Evolutionary conservation across 2,329 filamentous ascomycete genomes (phyloP).

Genomic region (Cucurbitaria berberidis): DNA sequence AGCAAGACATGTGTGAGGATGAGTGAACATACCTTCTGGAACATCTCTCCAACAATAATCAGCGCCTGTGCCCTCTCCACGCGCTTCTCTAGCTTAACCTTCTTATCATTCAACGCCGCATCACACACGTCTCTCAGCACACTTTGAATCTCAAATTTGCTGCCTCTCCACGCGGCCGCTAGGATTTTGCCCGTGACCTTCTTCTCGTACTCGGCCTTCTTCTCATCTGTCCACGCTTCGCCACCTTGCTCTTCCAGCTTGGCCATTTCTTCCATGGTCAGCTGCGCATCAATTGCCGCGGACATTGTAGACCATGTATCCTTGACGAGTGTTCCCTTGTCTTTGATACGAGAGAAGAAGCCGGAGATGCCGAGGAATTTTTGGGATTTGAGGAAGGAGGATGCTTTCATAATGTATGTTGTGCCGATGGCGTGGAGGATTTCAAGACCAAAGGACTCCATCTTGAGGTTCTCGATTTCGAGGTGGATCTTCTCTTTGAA

Average conservation of each 20-base stretch:
- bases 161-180: slow-evolving; percentile 93
- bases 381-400: slow-evolving; percentile 87
- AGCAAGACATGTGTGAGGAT: neutral
- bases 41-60: slow-evolving; percentile 86
- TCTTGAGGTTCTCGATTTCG: slow-evolving; percentile 97
- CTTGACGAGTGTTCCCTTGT: slow-evolving; percentile 96
- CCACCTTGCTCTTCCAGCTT: slow-evolving; percentile 93
- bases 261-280: slow-evolving; percentile 99
- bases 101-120: slow-evolving; percentile 78
- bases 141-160: slow-evolving; percentile 97
- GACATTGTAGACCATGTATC: slow-evolving; percentile 98
- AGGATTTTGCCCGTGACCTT: slow-evolving; percentile 97
- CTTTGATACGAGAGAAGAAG: slow-evolving; percentile 91
- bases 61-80: slow-evolving; percentile 90
- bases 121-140: slow-evolving; percentile 96
- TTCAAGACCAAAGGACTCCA: slow-evolving; percentile 97
- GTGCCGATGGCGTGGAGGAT: slow-evolving; percentile 94
- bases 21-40: slow-evolving; percentile 72
- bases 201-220: slow-evolving; percentile 92
- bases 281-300: slow-evolving; percentile 93
- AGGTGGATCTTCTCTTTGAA: slow-evolving; percentile 95
- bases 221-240: slow-evolving; percentile 98
- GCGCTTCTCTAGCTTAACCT: slow-evolving; percentile 81
- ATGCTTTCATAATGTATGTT: slow-evolving; percentile 88
- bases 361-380: slow-evolving; percentile 96